phyloP scores from a whole-genome alignment of 2,329 filamentous ascomycete species.

The Arthrocladium fulminans region DNA sequence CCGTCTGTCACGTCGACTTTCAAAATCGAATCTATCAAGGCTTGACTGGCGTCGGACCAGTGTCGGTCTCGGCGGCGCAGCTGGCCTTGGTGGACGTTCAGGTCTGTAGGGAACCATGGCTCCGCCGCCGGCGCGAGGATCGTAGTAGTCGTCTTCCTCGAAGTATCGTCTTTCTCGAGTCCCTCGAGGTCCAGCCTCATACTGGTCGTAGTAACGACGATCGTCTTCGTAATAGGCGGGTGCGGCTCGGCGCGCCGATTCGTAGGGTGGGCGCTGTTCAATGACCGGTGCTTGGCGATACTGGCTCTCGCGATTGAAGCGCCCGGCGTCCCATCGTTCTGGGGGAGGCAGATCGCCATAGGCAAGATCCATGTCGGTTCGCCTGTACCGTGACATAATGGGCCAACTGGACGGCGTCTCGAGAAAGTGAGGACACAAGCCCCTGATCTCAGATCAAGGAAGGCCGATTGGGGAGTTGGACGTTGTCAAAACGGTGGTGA shows the following conservation, averaged over 20 bases:
- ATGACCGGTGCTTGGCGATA: conserved; percentile 30
- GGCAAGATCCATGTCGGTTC: conserved; percentile 17
- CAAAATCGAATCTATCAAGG: conserved; percentile 80
- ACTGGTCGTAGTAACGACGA: conserved; percentile 31
- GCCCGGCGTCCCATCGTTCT: conserved; percentile 33
- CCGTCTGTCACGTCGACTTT: conserved; percentile 47
- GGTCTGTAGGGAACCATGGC: conserved; percentile 49
- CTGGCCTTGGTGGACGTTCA: conserved; percentile 47
- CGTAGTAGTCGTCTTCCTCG: conserved; percentile 29
- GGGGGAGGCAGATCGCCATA: conserved; percentile 21
- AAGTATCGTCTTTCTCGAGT: conserved; percentile 32
- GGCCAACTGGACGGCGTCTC: neutral
- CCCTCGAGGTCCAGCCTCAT: conserved; percentile 36
- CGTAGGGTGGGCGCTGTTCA: conserved; percentile 18
- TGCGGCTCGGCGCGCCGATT: conserved; percentile 25
- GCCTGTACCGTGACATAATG: conserved; percentile 21
- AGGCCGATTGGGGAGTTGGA: neutral
- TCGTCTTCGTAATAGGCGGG: conserved; percentile 32
- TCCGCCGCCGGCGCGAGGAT: conserved; percentile 37
- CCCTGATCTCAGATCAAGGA: neutral
- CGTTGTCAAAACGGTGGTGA: too few relatives aligned
- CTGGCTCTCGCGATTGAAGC: conserved; percentile 36
- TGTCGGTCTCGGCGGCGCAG: conserved; percentile 52
- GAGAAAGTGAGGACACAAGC: neutral
- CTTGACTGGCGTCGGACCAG: conserved; percentile 77